phyloP scores from a whole-genome alignment of 1,139 yeast species.

The Pichia sp. region DNA sequence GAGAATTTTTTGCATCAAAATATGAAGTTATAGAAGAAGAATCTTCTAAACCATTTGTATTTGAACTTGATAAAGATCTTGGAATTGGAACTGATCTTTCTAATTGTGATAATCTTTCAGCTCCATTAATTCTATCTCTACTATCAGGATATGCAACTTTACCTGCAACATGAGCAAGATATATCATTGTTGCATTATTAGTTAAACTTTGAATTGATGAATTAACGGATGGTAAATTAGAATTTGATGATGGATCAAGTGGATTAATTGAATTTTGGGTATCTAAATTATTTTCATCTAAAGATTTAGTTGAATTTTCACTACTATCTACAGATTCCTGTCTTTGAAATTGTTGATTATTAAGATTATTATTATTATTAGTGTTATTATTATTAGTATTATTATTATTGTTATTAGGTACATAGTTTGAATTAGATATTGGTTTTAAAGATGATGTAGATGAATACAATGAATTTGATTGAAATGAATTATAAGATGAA shows the following conservation, averaged over 20 bases:
- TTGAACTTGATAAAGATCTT: conserved; percentile 9
- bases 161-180: conserved; percentile 72
- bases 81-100: conserved; percentile 26
- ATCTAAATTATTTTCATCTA: background rate
- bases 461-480: background rate
- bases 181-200: conserved; percentile 46
- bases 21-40: no score
- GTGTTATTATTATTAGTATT: background rate
- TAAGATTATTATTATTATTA: background rate
- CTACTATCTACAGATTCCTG: background rate
- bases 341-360: background rate
- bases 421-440: background rate
- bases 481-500: background rate
- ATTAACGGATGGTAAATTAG: conserved; percentile 5
- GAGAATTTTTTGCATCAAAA: background rate
- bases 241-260: conserved; percentile 2
- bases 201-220: conserved; percentile 13
- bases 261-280: background rate
- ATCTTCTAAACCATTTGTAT: background rate
- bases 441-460: no score
- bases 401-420: background rate
- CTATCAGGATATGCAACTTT: conserved; percentile 62
- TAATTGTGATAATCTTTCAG: conserved; percentile 44
- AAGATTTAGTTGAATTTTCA: background rate
- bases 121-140: conserved; percentile 62